phyloP scores from a whole-genome alignment of 2,329 filamentous ascomycete genomes.

The Penicillium brasilianum region DNA sequence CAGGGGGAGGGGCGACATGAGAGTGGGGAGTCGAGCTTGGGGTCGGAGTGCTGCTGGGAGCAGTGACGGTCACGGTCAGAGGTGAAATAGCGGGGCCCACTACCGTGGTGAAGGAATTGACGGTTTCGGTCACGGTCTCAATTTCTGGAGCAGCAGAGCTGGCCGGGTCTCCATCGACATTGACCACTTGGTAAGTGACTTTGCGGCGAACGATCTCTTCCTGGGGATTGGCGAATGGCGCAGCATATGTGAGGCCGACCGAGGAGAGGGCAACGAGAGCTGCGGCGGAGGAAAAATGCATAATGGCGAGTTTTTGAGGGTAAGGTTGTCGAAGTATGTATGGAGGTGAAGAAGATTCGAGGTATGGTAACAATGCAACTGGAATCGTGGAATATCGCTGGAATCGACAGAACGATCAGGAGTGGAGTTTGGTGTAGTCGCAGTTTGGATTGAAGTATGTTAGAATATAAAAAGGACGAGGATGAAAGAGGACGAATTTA shows the following conservation, averaged over 20 bases:
- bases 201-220: conserved; percentile 34
- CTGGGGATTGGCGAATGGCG: conserved; percentile 33
- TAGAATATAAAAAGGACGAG: neutral
- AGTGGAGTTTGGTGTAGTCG: neutral
- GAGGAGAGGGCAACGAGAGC: conserved; percentile 37
- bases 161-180: conserved; percentile 35
- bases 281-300: conserved; percentile 37
- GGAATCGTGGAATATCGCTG: neutral
- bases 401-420: conserved; percentile 1
- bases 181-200: conserved; percentile 38
- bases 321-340: neutral
- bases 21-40: conserved; percentile 21
- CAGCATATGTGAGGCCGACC: conserved; percentile 33
- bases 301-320: conserved; percentile 22
- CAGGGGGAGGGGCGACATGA: conserved; percentile 19
- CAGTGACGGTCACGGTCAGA: conserved; percentile 29
- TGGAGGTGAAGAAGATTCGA: neutral
- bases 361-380: neutral
- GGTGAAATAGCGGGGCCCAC: conserved; percentile 11
- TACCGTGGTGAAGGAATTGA: conserved; percentile 27
- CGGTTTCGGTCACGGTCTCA: conserved; percentile 28
- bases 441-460: neutral
- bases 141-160: conserved; percentile 25
- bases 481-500: conserved; percentile 16
- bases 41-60: conserved; percentile 16